phyloP scores from a whole-genome alignment of 306 rosid genomes.

The Cucurbita pepo region DNA sequence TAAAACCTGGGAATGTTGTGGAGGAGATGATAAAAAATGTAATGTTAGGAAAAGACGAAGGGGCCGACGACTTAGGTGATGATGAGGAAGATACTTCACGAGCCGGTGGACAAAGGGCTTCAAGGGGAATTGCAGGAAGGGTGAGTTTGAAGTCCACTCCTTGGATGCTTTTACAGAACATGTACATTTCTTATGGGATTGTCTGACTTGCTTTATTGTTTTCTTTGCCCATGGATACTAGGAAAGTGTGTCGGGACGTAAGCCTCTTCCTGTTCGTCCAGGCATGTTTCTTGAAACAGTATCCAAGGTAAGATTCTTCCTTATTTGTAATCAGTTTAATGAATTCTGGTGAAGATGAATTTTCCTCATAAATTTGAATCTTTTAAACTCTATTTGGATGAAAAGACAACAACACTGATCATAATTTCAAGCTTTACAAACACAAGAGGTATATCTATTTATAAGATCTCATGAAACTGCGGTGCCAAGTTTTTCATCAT shows the following conservation, averaged over 20 bases:
- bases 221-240: conserved; percentile 9
- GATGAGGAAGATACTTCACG: conserved; percentile 16
- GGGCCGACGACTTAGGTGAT: conserved; percentile 34
- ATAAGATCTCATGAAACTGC: too few relatives aligned
- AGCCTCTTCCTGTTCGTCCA: conserved; percentile 75
- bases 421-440: not conserved
- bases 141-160: conserved; percentile 31
- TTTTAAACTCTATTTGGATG: not conserved
- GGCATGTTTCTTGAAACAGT: conserved; percentile 98
- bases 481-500: not conserved
- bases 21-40: conserved; percentile 76
- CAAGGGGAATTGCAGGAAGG: conserved; percentile 58
- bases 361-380: not conserved
- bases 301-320: conserved; percentile 43
- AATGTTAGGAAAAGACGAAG: conserved; percentile 90
- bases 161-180: not conserved
- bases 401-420: not conserved
- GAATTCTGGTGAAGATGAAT: not conserved
- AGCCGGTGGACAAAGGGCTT: conserved; percentile 2
- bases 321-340: not conserved
- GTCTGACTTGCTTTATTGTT: not conserved
- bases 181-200: not conserved
- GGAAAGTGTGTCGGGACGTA: conserved; percentile 54
- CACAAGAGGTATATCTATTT: not conserved
- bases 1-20: conserved; percentile 76